Evolutionary conservation across 1,284 basidiomycete species (phyloP).

Genomic region (Ustilago curta): DNA sequence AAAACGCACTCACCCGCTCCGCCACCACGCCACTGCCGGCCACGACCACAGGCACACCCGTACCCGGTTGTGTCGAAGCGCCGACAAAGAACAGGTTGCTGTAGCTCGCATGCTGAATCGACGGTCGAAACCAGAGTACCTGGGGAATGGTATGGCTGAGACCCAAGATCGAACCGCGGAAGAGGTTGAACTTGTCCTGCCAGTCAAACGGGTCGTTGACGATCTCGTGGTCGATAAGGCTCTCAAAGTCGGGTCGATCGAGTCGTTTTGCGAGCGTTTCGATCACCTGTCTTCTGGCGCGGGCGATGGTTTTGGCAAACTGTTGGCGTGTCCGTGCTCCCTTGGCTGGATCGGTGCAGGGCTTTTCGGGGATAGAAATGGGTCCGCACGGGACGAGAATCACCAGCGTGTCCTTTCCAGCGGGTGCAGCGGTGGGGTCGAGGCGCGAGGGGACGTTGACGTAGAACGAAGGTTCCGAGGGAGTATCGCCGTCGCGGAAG

Average conservation of each 20-base stretch:
- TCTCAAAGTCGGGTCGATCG: conserved; percentile 52
- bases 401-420: conserved; percentile 70
- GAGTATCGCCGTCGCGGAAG: conserved; percentile 72
- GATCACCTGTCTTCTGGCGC: conserved; percentile 59
- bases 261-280: conserved; percentile 55
- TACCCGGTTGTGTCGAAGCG: conserved; percentile 70
- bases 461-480: conserved; percentile 73
- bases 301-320: conserved; percentile 35
- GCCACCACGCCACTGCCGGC: conserved; percentile 61
- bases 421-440: conserved; percentile 68
- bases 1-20: conserved; percentile 40
- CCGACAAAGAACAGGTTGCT: conserved; percentile 70
- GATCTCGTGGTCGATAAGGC: conserved; percentile 56
- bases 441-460: conserved; percentile 73
- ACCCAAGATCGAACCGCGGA: conserved; percentile 70
- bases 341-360: conserved; percentile 35
- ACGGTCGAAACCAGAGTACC: conserved; percentile 67
- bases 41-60: conserved; percentile 65
- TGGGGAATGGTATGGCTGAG: conserved; percentile 69
- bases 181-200: conserved; percentile 70
- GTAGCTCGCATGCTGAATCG: conserved; percentile 59
- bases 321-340: conserved; percentile 51
- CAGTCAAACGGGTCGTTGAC: conserved; percentile 70
- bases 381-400: conserved; percentile 70
- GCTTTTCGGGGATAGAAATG: conserved; percentile 53